phyloP scores from a whole-genome alignment of 163 green algal genomes.

The Scenedesmus sp. region DNA sequence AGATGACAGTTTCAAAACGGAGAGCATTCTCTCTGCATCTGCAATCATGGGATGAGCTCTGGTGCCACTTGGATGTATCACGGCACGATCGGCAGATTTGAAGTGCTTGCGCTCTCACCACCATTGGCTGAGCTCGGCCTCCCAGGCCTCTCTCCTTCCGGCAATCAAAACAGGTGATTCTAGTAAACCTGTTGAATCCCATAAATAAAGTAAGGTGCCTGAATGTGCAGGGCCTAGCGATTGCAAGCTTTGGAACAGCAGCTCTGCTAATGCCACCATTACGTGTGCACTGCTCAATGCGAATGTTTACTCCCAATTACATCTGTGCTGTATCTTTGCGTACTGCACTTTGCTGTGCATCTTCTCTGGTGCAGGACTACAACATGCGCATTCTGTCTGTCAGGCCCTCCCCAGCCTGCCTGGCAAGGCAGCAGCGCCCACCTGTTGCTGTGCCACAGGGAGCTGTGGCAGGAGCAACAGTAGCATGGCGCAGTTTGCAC shows the following conservation, averaged over 20 bases:
- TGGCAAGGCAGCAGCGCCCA: neutral
- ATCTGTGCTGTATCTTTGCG: no score
- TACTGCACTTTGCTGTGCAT: neutral
- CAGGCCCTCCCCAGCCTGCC: constrained; percentile 2
- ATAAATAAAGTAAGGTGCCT: no score
- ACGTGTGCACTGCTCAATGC: neutral
- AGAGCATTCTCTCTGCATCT: no score
- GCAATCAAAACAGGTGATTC: neutral
- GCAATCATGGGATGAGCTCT: no score
- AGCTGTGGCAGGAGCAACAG: neutral
- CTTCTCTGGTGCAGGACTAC: neutral
- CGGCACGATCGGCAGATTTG: neutral
- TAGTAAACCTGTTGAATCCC: neutral
- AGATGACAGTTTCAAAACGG: neutral
- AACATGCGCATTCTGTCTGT: neutral
- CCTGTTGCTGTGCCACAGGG: neutral
- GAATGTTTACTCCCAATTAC: no score
- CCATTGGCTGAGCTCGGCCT: neutral
- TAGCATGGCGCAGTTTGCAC: neutral
- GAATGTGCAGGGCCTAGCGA: neutral
- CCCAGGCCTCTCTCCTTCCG: neutral
- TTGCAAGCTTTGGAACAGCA: neutral
- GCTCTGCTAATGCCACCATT: neutral
- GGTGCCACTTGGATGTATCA: neutral
- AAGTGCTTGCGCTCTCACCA: neutral